phyloP scores from a whole-genome alignment of 2,329 filamentous ascomycete species.

The Paraconiothyrium brasiliense region DNA sequence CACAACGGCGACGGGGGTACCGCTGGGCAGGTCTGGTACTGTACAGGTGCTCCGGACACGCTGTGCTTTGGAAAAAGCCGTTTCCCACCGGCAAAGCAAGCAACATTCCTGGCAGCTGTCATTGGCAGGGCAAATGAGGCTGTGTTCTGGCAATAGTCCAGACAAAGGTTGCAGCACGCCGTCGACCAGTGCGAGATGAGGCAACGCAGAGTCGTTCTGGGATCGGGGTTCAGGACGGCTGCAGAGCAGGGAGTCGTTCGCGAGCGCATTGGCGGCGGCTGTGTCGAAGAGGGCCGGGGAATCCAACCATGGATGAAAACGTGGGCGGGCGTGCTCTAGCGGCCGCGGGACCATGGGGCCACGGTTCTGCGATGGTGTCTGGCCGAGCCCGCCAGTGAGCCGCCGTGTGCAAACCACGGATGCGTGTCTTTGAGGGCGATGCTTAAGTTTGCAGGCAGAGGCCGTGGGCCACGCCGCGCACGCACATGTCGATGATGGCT shows the following conservation, averaged over 20 bases:
- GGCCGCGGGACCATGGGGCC: conserved; percentile 11
- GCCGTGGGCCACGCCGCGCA: background rate
- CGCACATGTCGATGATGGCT: background rate
- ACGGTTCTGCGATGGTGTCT: background rate
- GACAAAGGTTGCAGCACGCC: too few relatives aligned
- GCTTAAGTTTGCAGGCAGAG: background rate
- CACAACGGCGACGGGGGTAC: conserved; percentile 25
- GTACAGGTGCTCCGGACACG: conserved; percentile 13
- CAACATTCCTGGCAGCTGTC: conserved; percentile 18
- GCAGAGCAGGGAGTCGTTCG: conserved; percentile 16
- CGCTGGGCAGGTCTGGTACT: background rate
- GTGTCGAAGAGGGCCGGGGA: conserved; percentile 9
- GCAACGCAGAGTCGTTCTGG: background rate
- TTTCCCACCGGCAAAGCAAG: conserved; percentile 19
- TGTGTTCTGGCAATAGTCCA: conserved; percentile 38
- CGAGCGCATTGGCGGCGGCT: conserved; percentile 12
- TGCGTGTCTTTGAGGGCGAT: background rate
- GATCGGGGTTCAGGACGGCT: conserved; percentile 23
- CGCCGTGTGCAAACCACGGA: background rate
- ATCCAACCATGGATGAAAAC: conserved; percentile 17
- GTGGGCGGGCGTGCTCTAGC: conserved; percentile 22
- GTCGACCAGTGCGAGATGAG: background rate
- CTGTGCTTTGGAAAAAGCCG: conserved; percentile 13
- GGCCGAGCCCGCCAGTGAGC: background rate
- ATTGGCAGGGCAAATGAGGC: conserved; percentile 28